Base-by-base conservation (phyloP, 768 basidiomycete genomes). In the Arthromyces matolae region DNA sequence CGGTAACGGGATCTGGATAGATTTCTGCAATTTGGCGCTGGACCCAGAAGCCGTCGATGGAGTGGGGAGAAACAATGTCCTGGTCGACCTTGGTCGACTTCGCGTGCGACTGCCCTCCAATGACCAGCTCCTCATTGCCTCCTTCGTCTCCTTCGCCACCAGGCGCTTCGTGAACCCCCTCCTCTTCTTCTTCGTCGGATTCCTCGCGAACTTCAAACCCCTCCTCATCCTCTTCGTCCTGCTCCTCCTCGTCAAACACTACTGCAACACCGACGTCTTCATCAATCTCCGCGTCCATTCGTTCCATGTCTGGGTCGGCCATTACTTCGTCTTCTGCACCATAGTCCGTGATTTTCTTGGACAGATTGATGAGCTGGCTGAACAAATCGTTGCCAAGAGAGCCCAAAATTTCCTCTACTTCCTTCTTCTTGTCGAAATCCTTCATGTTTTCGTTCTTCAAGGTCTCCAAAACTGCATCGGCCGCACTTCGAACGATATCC, bases 251-350 rank as follows among this genome's bases (percentile, higher is more conserved):
- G 55, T 97, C 94, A 50, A 98, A 97, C 5, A 97, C 86, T 7
- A 99, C 94, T 0, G 95, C 95, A 1, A 99, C 95, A n/a, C 95
- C 94, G 35, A 89, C 83, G 57, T 95, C 93, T 50, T 93, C 93
- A 54, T 97, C 95, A 57, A 97, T 93, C 66, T 88, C 92, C 2
- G 83, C 89, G 48, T 89, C 90, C 64, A 86, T 84, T 38, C 78
- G 73, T 62, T 90, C 92, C 67, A 77, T 74, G 55, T 91, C 90
- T 0, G 86, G 86, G 60, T 93, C 92, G 0, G 68, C 83, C 68
- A 81, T 78, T 14, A 74, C 65, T 64, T 89, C 91, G 53, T 94
- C 92, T 61, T 93, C 90, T 0, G 84, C 89, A 27, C 85, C 85
- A 51, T 92, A 99, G 67, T 99, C 96, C 0, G 95, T 96, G 31